Evolutionary conservation across 73 alveolate genomes (phyloP), one percentile per base, ranked within the genome.

Genomic region (Symbiodinium natans): DNA sequence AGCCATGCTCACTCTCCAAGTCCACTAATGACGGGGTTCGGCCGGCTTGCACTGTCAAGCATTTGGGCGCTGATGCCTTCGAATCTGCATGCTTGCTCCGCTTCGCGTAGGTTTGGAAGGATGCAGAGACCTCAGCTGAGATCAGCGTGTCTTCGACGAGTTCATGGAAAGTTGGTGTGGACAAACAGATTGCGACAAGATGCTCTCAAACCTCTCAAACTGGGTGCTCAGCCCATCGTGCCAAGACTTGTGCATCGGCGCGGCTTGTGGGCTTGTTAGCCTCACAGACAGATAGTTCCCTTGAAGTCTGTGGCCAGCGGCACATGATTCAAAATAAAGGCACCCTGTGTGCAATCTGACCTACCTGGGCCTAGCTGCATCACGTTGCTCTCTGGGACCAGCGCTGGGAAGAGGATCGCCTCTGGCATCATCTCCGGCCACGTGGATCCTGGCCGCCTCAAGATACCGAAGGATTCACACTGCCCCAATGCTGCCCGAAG

Each of bases 241-340:
- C 93, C 54, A 93, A 38, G 52, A 80, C 85, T 39, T 74, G 85
- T 34, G 99, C 99, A 38, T 93, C 99, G 38, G 93, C 93, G 6
- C 99, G 83, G 82, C 99, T 93, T 46, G 99, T 46, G 25, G 99
- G 99, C 52, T 93, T 93, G 99, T 52, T 80, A 48, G 99, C 97
- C 97, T 90, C 52, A 59, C 8, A 48, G 17, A 48, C 63, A 8
- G 63, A 10, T 48, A 8, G 8, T 10, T 48, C 63, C 8, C 17
- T 8, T 48, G 8, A 17, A 17, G 63, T 8, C 8, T 48, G 23
- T 48, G 23, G 23, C 17, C 23, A 48, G 17, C 17, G 63, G 17
- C 8, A 48, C 63, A 48, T 17, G 17, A 48, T 17, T 17, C 63
- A 17, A 17, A 48, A 48, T 48, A 48, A 8, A 17, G 63, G 23